Evolutionary conservation across 2,329 filamentous ascomycete species (phyloP).

Genomic region (Parastagonospora avenae): DNA sequence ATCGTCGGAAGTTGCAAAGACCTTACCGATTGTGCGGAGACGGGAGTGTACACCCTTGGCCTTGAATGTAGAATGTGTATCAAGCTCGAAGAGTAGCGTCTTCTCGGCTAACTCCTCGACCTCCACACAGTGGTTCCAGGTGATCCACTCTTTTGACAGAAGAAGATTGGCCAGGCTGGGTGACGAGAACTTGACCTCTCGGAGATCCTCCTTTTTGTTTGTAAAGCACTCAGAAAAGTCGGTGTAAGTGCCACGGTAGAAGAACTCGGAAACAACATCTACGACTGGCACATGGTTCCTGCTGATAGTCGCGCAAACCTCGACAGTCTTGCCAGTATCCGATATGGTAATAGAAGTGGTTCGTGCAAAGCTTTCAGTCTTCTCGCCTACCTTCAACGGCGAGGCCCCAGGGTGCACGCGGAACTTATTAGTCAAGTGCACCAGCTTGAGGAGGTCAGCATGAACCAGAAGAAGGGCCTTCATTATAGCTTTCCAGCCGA

Average conservation of each 20-base stretch:
- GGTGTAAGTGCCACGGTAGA: conserved; percentile 17
- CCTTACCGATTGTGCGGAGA: conserved; percentile 12
- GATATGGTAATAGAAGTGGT: conserved; percentile 12
- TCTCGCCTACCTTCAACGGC: conserved; percentile 16
- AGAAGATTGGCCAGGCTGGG: conserved; percentile 9
- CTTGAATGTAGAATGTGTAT: conserved; percentile 11
- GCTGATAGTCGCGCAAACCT: conserved; percentile 16
- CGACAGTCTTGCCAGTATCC: conserved; percentile 15
- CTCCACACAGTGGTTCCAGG: conserved; percentile 5
- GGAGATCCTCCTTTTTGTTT: conserved; percentile 7
- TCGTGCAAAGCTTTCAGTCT: conserved; percentile 5
- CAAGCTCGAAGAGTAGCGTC: conserved; percentile 16
- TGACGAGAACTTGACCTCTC: conserved; percentile 8
- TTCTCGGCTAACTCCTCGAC: conserved; percentile 10
- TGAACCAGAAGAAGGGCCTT: conserved; percentile 11
- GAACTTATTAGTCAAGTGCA: conserved; percentile 24
- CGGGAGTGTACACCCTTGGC: conserved; percentile 3
- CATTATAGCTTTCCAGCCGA: conserved; percentile 42
- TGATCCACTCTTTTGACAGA: conserved; percentile 16
- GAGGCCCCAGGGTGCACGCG: conserved; percentile 2
- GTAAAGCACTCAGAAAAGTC: conserved; percentile 15
- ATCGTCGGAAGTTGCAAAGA: conserved; percentile 3
- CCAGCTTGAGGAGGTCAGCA: conserved; percentile 18
- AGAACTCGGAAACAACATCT: conserved; percentile 21
- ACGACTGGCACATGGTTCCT: conserved; percentile 14